Conservation (phyloP, 2,329 filamentous ascomycete genomes). For the Gyromitra esculenta region DNA sequence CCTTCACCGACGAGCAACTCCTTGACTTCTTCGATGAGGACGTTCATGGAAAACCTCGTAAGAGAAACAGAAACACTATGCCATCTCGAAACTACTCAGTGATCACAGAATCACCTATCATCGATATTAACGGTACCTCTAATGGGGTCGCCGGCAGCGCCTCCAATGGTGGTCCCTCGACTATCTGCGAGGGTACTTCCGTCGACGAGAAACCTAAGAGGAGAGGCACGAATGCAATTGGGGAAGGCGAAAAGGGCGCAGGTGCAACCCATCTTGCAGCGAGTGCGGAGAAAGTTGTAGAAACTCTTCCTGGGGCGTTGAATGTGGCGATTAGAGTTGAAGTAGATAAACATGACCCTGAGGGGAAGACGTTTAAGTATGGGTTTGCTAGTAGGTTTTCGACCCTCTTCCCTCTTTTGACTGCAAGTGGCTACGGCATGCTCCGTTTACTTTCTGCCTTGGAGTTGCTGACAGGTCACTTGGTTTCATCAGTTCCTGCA, state of each 20-base stretch:
- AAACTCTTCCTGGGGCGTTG: constrained; percentile 72
- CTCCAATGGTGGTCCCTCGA: constrained; percentile 1
- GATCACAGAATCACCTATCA: constrained; percentile 70
- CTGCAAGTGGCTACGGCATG: background rate
- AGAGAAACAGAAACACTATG: constrained; percentile 75
- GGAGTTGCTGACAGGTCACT: constrained; percentile 9
- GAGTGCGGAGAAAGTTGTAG: constrained; percentile 19
- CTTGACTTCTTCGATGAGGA: constrained; percentile 90
- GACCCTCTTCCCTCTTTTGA: background rate
- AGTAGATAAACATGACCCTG: constrained; percentile 81
- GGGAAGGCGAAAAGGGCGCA: constrained; percentile 27
- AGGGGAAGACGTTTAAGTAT: constrained; percentile 88
- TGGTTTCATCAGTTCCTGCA: constrained; percentile 23
- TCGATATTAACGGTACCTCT: background rate
- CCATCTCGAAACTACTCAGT: constrained; percentile 96
- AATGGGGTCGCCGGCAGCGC: background rate
- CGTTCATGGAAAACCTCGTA: constrained; percentile 85
- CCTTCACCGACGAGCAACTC: constrained; percentile 90
- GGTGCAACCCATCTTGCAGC: constrained; percentile 30
- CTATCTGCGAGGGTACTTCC: constrained; percentile 45
- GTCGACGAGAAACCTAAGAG: constrained; percentile 39
- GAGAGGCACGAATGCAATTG: constrained; percentile 27
- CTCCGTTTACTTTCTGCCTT: background rate
- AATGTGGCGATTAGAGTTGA: constrained; percentile 92
- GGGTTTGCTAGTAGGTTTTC: constrained; percentile 68